A percentile compares a stretch with the other conserved stretches of the same genome.
phyloP scores from a whole-genome alignment of 2,329 filamentous ascomycete genomes.

The Penicillium sumatraense region DNA sequence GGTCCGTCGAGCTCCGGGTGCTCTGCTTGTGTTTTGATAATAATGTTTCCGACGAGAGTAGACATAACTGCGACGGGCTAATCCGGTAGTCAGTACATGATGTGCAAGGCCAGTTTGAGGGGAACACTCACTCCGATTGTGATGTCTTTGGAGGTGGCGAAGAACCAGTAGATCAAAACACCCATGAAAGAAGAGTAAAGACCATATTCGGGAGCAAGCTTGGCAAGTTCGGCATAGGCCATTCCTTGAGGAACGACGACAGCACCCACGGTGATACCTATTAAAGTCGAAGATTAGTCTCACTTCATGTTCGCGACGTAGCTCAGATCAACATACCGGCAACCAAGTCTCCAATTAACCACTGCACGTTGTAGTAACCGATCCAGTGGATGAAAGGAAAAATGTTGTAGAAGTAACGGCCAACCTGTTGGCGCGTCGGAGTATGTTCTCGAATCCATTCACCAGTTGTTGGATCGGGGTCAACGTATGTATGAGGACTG shows the following conservation, averaged over 20 bases:
- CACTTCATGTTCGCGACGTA: not conserved
- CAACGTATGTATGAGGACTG: slow-evolving; percentile 62
- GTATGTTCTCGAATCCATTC: slow-evolving; percentile 70
- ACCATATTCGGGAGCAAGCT: slow-evolving; percentile 79
- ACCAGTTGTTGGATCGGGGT: slow-evolving; percentile 71
- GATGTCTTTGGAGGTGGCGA: slow-evolving; percentile 97
- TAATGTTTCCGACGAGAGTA: slow-evolving; percentile 79
- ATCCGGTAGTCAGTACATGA: too few relatives aligned
- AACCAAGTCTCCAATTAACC: slow-evolving; percentile 84
- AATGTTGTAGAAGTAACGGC: slow-evolving; percentile 67
- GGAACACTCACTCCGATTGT: slow-evolving; percentile 77
- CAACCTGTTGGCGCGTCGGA: slow-evolving; percentile 60
- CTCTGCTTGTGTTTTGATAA: slow-evolving; percentile 62
- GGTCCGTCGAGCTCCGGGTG: slow-evolving; percentile 61
- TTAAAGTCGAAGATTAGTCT: not conserved
- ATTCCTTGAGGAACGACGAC: slow-evolving; percentile 96
- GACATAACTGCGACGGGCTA: slow-evolving; percentile 94
- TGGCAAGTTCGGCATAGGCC: slow-evolving; percentile 87
- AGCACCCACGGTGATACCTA: slow-evolving; percentile 71
- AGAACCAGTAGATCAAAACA: slow-evolving; percentile 94
- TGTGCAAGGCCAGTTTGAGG: not conserved
- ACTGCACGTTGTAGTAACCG: slow-evolving; percentile 78
- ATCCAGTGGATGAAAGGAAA: slow-evolving; percentile 91
- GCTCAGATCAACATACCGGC: slow-evolving; percentile 52
- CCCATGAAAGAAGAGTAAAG: slow-evolving; percentile 97